These are phyloP conservation scores for Euphorbia pulcherrima DNA, from an alignment of 345 rosid species.

Conservation along the genomic window DNA sequence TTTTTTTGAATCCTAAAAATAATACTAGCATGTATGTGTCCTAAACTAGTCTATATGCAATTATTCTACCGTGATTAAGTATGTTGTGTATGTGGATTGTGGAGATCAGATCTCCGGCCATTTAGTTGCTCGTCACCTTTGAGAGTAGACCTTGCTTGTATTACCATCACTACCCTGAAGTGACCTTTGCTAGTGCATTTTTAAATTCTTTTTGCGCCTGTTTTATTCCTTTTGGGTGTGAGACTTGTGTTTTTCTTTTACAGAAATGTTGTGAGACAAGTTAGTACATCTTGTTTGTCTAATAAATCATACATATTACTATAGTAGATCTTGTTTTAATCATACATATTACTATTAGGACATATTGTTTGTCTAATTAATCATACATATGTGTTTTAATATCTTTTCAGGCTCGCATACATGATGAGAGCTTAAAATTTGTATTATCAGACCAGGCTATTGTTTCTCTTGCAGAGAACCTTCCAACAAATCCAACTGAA, in stretches of 20 bases:
- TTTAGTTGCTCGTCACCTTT: neutral
- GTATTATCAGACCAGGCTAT: conserved; percentile 81
- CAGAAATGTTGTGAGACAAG: neutral
- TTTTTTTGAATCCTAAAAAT: neutral
- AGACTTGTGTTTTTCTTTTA: too few relatives aligned
- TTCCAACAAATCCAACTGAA: conserved; percentile 41
- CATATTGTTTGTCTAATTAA: conserved; percentile 15
- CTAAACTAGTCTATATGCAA: neutral
- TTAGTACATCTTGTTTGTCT: conserved; percentile 5
- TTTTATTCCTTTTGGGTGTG: conserved; percentile 1
- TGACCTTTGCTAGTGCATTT: neutral
- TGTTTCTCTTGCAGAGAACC: conserved; percentile 53
- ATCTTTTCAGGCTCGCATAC: conserved; percentile 74
- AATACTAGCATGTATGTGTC: conserved; percentile 3
- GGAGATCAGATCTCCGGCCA: neutral
- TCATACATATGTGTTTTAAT: conserved; percentile 9
- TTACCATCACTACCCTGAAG: neutral
- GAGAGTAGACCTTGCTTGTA: neutral
- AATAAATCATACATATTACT: conserved; percentile 14
- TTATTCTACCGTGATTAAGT: neutral
- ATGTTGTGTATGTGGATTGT: neutral
- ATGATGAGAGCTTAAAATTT: conserved; percentile 86
- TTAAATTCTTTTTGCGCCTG: neutral
- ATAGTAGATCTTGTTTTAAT: too few relatives aligned
- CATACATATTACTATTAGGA: too few relatives aligned